Conservation (phyloP, 768 basidiomycete genomes). For the Stropharia rugosoannulata region DNA sequence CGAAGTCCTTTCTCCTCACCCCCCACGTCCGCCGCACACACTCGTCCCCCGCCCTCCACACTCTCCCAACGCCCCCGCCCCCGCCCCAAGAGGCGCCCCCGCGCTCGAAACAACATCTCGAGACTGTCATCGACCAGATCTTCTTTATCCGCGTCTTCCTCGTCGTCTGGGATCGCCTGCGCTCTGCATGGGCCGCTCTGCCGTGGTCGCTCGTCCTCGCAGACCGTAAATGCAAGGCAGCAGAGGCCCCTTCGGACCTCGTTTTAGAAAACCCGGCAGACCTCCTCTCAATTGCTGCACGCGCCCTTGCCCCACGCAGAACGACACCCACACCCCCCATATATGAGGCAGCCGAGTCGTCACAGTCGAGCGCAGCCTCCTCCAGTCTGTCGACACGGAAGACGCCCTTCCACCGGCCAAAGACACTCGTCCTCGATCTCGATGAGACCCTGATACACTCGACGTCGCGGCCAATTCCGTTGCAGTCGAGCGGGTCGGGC, state of each 20-base stretch:
- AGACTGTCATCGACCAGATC: slow-evolving; percentile 52
- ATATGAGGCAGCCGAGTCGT: slow-evolving; percentile 10
- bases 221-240: slow-evolving; percentile 16
- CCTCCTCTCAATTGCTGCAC: not conserved
- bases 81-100: slow-evolving; percentile 25
- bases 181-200: slow-evolving; percentile 58
- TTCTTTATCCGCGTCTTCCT: slow-evolving; percentile 73
- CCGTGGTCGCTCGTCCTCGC: slow-evolving; percentile 11
- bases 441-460: slow-evolving; percentile 99
- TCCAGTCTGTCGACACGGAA: slow-evolving; percentile 52
- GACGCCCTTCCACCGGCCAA: slow-evolving; percentile 78
- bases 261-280: not conserved
- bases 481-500: slow-evolving; percentile 51
- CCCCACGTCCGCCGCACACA: slow-evolving; percentile 30
- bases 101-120: slow-evolving; percentile 38
- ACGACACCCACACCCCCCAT: slow-evolving; percentile 7
- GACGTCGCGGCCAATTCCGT: slow-evolving; percentile 74
- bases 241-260: slow-evolving; percentile 10
- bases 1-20: slow-evolving; percentile 49
- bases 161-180: slow-evolving; percentile 68
- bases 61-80: slow-evolving; percentile 20
- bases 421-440: slow-evolving; percentile 95
- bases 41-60: slow-evolving; percentile 56
- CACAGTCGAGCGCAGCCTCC: slow-evolving; percentile 43
- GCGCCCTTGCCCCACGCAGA: not conserved